Evolutionary conservation across 257 asterid species (phyloP), one percentile per base, ranked within the genome.

Genomic region (Fraxinus anomala): DNA sequence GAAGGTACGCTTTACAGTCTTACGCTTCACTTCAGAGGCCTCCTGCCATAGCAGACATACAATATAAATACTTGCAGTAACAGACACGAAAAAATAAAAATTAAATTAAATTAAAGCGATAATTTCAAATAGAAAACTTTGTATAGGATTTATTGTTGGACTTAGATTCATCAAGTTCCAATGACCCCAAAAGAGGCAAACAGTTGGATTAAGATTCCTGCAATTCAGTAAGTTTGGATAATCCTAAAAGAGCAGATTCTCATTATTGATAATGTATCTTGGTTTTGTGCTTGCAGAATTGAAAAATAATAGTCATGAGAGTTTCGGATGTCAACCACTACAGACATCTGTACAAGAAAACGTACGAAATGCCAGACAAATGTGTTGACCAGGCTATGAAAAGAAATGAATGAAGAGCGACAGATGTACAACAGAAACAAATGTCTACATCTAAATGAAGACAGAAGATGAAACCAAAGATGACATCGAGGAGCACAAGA

Each of bases 21-120:
- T 96, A 82, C 97, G 98, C 86, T 93, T 96, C 77, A 88, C 92
- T 82, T 91, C 97, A 75, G 94, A 67, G 72, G 85, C 80, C 80
- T 89, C 96, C 98, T 93, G 87, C 63, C 68, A 80, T 76, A 23
- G 73, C 36, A 34, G 12, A 77, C 40, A 44, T 59, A 73, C 17
- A 79, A 66, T 59, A 49, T 66, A 44, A 24, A 36, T 61, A 28
- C 59, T n/a, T 21, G 13, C 49, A 70, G 30, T 5, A 76, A 73
- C 67, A 72, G 14, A 54, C 6, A 10, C 3, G 16, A 6, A 40
- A 40, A 40, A 40, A 40, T 6, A 36, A 39, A 39, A 7, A 39
- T 1, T 6, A 39, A 31, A 31, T 30, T 1, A 8, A 56, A 51
- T 17, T 44, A 40, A 68, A 69, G 26, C n/a, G 34, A 36, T 39